Evolutionary conservation across 2,329 filamentous ascomycete genomes (phyloP), one percentile per base, ranked within the genome.

Genomic region (Xylariaceae sp.): DNA sequence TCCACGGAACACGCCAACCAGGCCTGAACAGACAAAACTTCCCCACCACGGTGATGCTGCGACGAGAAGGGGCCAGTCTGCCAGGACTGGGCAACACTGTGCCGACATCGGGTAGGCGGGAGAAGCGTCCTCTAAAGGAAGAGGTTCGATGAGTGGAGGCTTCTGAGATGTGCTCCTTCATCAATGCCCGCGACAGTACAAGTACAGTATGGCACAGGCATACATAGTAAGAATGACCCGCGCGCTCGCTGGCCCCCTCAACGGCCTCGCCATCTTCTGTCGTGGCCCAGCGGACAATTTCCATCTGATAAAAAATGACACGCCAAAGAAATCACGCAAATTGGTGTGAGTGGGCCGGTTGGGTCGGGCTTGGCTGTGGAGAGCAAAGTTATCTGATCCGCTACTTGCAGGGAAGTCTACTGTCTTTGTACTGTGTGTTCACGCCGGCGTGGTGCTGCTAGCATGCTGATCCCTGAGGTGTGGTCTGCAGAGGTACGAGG

Each of bases 311-410:
- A 45, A 28, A 39, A 39, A 40, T 13, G 15, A 29, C 30, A 33
- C 33, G 19, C n/a, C 19, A n/a, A 26, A 22, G 26, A 47, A 51
- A 42, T 19, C 30, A 36, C 45, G 45, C 38, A 37, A 29, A 16
- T 17, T 28, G 34, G 28, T 42, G 34, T 12, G 16, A 11, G 13
- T 24, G 17, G 24, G 37, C 43, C 45, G 41, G 37, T 41, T 30
- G 7, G 39, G 17, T 15, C 8, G 16, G 36, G 38, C 28, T 30
- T 41, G 41, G 42, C 38, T 41, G 50, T 49, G 47, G 44, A 29
- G 44, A 39, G 47, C 44, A 46, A 35, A 38, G 41, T 58, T 58
- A 58, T 58, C 55, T 53, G 55, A 58, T 58, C 55, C 55, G 55
- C 50, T 46, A 31, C 19, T 39, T 48, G 34, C 52, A 51, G 48